phyloP scores from a whole-genome alignment of 2,329 filamentous ascomycete genomes.

The Penicillium vulpinum region DNA sequence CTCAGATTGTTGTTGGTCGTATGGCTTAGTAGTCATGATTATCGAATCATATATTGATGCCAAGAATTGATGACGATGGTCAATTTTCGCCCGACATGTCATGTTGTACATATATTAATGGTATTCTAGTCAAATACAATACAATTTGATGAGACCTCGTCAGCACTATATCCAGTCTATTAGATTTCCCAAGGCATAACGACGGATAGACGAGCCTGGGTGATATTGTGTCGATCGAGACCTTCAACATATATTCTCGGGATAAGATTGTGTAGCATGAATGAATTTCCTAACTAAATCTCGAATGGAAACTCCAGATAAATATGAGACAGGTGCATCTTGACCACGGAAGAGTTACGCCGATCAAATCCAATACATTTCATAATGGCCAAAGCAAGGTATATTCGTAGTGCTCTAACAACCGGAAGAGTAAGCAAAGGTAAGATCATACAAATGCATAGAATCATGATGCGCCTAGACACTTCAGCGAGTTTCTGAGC shows the following conservation, averaged over 20 bases:
- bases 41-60: not conserved
- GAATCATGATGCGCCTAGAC: conserved; percentile 59
- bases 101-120: too few relatives aligned
- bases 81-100: too few relatives aligned
- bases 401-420: not conserved
- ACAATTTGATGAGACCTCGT: not conserved
- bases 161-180: not conserved
- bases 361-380: not conserved
- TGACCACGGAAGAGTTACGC: not conserved
- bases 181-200: not conserved
- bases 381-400: not conserved
- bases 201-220: not conserved
- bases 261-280: not conserved
- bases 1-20: not conserved
- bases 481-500: conserved; percentile 69
- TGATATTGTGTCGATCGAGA: not conserved
- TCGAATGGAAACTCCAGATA: not conserved
- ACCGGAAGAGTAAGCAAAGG: not conserved
- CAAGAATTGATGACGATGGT: not conserved
- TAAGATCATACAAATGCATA: not conserved
- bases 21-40: not conserved
- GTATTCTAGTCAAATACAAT: not conserved
- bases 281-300: not conserved
- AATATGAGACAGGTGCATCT: not conserved
- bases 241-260: not conserved